Evolutionary conservation across 768 basidiomycete genomes (phyloP).

Genomic region (Suillus ampliporus): DNA sequence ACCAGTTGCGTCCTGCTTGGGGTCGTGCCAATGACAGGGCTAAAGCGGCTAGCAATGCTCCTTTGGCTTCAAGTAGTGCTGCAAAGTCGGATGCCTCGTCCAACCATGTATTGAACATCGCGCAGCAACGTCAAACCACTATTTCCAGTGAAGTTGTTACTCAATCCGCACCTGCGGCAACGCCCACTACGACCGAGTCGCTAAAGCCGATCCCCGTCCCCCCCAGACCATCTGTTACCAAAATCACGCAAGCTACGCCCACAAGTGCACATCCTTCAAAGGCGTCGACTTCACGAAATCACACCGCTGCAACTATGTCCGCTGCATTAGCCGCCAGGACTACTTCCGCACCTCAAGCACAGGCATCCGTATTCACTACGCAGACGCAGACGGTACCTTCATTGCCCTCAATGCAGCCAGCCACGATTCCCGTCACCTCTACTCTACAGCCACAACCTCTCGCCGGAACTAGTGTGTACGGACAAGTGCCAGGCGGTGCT

Average conservation of each 20-base stretch:
- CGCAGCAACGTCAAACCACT: neutral
- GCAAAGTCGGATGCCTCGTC: neutral
- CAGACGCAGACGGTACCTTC: neutral
- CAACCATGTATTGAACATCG: neutral
- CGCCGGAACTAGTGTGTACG: no score
- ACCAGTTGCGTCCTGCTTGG: neutral
- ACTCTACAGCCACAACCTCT: neutral
- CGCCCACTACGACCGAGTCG: neutral
- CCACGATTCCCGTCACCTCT: neutral
- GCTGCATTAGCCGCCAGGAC: neutral
- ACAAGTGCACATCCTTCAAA: neutral
- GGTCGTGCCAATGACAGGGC: neutral
- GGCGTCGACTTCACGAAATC: neutral
- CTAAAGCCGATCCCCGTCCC: neutral
- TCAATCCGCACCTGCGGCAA: neutral
- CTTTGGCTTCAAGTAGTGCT: neutral
- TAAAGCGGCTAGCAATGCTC: neutral
- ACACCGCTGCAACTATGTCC: neutral
- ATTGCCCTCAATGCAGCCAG: neutral
- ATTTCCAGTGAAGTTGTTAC: neutral
- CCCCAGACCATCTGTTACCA: constrained; percentile 4
- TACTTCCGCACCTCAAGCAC: neutral
- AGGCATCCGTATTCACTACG: neutral
- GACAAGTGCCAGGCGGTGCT: neutral
- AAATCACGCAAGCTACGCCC: neutral